phyloP scores from a whole-genome alignment of 2,329 filamentous ascomycete species.

The Ophiostoma angusticollis region DNA sequence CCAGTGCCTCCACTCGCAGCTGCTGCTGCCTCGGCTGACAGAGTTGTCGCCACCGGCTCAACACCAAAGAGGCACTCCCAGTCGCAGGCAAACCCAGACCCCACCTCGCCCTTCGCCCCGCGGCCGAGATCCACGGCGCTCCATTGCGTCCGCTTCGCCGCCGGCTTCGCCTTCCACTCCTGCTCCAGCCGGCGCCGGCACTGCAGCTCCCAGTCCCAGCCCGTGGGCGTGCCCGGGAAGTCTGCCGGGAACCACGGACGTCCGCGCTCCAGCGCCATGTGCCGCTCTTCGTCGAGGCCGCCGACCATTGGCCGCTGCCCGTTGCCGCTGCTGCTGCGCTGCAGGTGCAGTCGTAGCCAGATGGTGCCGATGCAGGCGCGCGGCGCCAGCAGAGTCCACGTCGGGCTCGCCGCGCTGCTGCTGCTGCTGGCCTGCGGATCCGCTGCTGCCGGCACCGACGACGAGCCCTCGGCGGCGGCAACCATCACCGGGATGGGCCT shows the following conservation, averaged over 20 bases:
- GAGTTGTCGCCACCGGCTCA: slow-evolving; percentile 7
- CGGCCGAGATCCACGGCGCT: slow-evolving; percentile 59
- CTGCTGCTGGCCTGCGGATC: slow-evolving; percentile 31
- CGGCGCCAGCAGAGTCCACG: slow-evolving; percentile 73
- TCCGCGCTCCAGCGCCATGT: slow-evolving; percentile 69
- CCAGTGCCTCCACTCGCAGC: not conserved
- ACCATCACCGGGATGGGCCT: slow-evolving; percentile 68
- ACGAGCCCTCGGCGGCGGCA: slow-evolving; percentile 24
- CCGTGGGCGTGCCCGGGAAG: slow-evolving; percentile 65
- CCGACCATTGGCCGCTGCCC: slow-evolving; percentile 65
- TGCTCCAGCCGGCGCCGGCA: slow-evolving; percentile 45
- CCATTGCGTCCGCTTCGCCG: slow-evolving; percentile 69
- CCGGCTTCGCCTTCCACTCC: slow-evolving; percentile 66
- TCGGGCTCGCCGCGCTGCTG: slow-evolving; percentile 1
- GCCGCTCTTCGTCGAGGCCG: slow-evolving; percentile 65
- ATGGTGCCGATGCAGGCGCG: slow-evolving; percentile 80
- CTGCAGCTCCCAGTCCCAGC: slow-evolving; percentile 62
- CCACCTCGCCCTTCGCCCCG: slow-evolving; percentile 68
- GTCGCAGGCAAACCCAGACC: slow-evolving; percentile 70
- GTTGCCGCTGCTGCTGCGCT: slow-evolving; percentile 57
- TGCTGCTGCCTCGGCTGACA: not conserved
- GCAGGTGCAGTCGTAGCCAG: slow-evolving; percentile 79
- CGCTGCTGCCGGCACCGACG: not conserved
- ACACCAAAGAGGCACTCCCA: slow-evolving; percentile 56
- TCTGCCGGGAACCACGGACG: slow-evolving; percentile 79